A percentile compares a stretch with the other conserved stretches of the same genome.
Conservation (phyloP, 2,329 filamentous ascomycete genomes). For the Coniochaeta sp. region DNA sequence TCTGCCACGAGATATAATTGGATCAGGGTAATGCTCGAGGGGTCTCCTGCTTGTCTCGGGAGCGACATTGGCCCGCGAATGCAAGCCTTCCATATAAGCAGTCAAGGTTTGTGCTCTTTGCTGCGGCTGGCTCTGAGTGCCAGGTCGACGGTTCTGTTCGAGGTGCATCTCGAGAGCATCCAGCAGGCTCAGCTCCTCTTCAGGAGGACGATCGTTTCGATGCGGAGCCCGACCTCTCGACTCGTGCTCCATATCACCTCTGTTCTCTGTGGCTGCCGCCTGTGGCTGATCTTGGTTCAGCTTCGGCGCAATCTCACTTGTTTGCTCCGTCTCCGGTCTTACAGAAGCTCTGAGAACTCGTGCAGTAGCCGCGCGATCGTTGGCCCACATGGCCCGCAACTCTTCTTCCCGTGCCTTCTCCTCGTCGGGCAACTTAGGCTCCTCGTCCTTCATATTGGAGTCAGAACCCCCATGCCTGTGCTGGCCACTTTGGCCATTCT, state of each 20-base stretch:
- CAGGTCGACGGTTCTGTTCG: conserved; percentile 6
- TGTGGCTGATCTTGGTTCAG: neutral
- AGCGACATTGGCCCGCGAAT: neutral
- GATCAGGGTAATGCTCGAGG: neutral
- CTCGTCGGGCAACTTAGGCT: neutral
- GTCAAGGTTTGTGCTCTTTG: neutral
- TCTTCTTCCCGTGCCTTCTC: neutral
- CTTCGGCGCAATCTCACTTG: neutral
- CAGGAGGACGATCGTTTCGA: conserved; percentile 1
- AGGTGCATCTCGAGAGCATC: conserved; percentile 18
- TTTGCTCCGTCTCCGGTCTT: neutral
- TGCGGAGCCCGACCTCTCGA: neutral
- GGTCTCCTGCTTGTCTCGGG: neutral
- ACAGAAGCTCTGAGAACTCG: neutral
- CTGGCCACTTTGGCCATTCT: neutral
- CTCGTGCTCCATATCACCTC: neutral
- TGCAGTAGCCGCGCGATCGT: neutral
- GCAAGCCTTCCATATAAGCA: neutral
- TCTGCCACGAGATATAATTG: neutral
- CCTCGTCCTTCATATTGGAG: neutral
- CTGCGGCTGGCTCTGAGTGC: neutral
- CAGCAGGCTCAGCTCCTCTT: conserved; percentile 11
- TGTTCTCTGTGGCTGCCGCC: neutral
- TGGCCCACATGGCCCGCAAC: conserved; percentile 2
- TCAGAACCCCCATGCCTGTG: neutral